Conservation (phyloP, 75 land plant species). For the Gnetum montanum region DNA sequence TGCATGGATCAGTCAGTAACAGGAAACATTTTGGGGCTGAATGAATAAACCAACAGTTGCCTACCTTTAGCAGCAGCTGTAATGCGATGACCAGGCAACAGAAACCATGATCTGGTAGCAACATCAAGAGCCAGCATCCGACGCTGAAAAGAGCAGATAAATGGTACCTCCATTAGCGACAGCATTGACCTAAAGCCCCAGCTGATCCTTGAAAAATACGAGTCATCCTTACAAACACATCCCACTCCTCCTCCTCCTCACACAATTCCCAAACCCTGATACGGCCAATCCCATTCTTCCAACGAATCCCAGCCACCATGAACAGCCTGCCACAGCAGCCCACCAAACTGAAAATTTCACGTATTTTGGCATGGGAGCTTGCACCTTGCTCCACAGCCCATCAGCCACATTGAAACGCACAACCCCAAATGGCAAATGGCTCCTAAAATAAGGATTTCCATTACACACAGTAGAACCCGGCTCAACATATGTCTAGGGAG, state of each 20-base stretch:
- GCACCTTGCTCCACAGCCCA: slow-evolving; percentile 22
- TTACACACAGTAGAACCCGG: slow-evolving; percentile 20
- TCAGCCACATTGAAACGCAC: too few species aligned
- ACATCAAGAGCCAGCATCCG: slow-evolving; percentile 1
- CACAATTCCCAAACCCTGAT: slow-evolving; percentile 21
- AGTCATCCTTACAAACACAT: slow-evolving; percentile 17
- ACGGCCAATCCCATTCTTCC: slow-evolving; percentile 12
- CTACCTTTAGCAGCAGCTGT: not conserved
- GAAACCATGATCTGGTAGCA: not conserved
- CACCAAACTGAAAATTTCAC: slow-evolving; percentile 16
- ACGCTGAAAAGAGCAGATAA: not conserved
- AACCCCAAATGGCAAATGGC: slow-evolving; percentile 16
- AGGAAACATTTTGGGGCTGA: not conserved
- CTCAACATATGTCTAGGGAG: slow-evolving; percentile 16
- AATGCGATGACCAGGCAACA: not conserved
- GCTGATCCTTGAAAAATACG: slow-evolving; percentile 9
- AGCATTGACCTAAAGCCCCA: not conserved
- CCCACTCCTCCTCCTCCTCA: slow-evolving; percentile 16
- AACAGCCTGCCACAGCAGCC: slow-evolving; percentile 20
- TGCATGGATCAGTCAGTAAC: not conserved
- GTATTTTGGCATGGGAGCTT: slow-evolving; percentile 24
- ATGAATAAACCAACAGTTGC: not conserved
- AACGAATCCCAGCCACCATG: slow-evolving; percentile 22
- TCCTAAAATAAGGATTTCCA: slow-evolving; percentile 22
- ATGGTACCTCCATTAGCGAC: not conserved